A percentile compares a stretch with the other conserved stretches of the same genome.
These are phyloP conservation scores for Ophiostoma piceae DNA, from an alignment of 2,329 filamentous ascomycete species.

Conservation along the genomic window DNA sequence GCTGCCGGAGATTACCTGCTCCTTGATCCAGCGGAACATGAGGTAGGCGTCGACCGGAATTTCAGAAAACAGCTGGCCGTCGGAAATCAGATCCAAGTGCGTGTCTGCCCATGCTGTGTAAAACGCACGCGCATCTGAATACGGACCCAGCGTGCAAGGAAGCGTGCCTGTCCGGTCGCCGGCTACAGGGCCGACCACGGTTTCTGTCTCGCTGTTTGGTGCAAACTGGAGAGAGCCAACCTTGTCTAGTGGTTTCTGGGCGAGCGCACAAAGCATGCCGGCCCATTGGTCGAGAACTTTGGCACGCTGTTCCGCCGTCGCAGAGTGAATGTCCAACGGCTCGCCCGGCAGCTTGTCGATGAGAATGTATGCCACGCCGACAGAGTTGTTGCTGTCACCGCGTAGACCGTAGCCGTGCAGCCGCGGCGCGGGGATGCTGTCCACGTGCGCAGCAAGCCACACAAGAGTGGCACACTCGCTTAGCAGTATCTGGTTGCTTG, in stretches of 20 bases:
- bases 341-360: slow-evolving; percentile 21
- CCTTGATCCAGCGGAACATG: too few relatives aligned
- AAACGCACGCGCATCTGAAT: neutral
- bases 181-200: neutral
- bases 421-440: neutral
- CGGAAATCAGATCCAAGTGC: neutral
- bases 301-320: neutral
- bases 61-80: slow-evolving; percentile 7
- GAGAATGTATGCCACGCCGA: slow-evolving; percentile 22
- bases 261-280: neutral
- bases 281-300: slow-evolving; percentile 14
- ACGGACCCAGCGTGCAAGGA: slow-evolving; percentile 12
- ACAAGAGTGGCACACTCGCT: slow-evolving; percentile 18
- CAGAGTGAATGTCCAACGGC: neutral
- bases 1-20: too few relatives aligned
- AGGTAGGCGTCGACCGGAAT: too few relatives aligned
- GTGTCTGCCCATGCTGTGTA: slow-evolving; percentile 14
- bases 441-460: neutral
- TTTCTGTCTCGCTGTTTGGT: neutral
- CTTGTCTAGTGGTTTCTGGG: neutral
- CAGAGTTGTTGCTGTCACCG: slow-evolving; percentile 8
- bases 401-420: slow-evolving; percentile 13
- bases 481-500: slow-evolving; percentile 21
- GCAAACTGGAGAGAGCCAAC: neutral
- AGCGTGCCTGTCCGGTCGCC: neutral